These are phyloP conservation scores for Cladosporium velox DNA, from an alignment of 2,329 filamentous ascomycete species.

Conservation along the genomic window DNA sequence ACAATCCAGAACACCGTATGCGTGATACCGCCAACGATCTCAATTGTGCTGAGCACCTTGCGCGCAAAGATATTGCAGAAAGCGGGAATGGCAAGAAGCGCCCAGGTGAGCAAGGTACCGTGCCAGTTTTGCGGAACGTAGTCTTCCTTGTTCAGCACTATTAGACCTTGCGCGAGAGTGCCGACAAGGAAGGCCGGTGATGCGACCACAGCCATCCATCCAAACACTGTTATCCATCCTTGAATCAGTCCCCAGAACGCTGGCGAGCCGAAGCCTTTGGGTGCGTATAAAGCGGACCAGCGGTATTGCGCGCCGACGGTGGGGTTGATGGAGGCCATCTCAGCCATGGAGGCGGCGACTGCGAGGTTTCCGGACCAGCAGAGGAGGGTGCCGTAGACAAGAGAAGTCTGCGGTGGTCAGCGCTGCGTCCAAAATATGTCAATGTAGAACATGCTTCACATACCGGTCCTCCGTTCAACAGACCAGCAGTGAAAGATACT, in stretches of 20 bases:
- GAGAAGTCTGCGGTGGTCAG: slow-evolving; percentile 10
- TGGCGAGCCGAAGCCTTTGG: not conserved
- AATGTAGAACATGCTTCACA: not conserved
- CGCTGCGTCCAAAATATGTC: too few relatives aligned
- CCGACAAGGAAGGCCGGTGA: slow-evolving; percentile 38
- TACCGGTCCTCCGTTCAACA: slow-evolving; percentile 22
- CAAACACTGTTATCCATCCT: slow-evolving; percentile 41
- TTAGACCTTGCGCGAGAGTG: slow-evolving; percentile 40
- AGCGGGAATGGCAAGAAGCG: slow-evolving; percentile 25
- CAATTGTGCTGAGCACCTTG: slow-evolving; percentile 37
- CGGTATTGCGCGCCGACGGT: slow-evolving; percentile 23
- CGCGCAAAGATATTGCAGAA: slow-evolving; percentile 38
- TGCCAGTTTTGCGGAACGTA: slow-evolving; percentile 45
- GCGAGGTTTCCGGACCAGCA: slow-evolving; percentile 9
- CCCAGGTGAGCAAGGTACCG: slow-evolving; percentile 43
- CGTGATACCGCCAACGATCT: slow-evolving; percentile 35
- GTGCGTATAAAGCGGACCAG: slow-evolving; percentile 22
- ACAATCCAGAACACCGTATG: slow-evolving; percentile 41
- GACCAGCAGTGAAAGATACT: slow-evolving; percentile 10
- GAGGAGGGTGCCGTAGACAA: slow-evolving; percentile 21
- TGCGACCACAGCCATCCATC: slow-evolving; percentile 42
- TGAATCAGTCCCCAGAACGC: slow-evolving; percentile 22
- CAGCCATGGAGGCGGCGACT: slow-evolving; percentile 21
- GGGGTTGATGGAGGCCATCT: slow-evolving; percentile 25
- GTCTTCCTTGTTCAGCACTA: slow-evolving; percentile 40